phyloP scores from a whole-genome alignment of 2,329 filamentous ascomycete species.

The Penicillium brasilianum region DNA sequence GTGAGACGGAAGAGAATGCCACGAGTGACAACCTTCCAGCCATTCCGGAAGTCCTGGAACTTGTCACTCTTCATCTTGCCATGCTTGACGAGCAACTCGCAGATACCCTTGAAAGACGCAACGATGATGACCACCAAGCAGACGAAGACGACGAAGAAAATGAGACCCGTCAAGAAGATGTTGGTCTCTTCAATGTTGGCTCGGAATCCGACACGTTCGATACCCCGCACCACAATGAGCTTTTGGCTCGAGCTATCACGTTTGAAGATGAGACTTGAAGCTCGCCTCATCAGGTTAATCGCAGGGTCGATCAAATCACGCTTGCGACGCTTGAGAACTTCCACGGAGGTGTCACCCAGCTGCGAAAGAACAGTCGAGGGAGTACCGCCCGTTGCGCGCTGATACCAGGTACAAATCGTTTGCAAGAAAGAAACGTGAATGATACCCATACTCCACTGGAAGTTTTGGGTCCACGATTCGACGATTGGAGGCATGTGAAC shows the following conservation, averaged over 20 bases:
- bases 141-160: constrained; percentile 87
- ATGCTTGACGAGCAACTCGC: constrained; percentile 74
- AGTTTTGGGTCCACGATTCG: constrained; percentile 93
- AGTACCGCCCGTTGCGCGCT: constrained; percentile 86
- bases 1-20: constrained; percentile 91
- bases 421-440: constrained; percentile 88
- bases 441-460: constrained; percentile 98
- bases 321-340: constrained; percentile 68
- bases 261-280: constrained; percentile 55
- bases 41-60: constrained; percentile 91
- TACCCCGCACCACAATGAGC: constrained; percentile 70
- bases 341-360: constrained; percentile 76
- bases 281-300: constrained; percentile 32
- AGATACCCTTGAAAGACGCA: constrained; percentile 77
- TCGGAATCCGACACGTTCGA: constrained; percentile 86
- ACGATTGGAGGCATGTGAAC: constrained; percentile 86
- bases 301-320: constrained; percentile 54
- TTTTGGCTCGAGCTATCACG: constrained; percentile 54
- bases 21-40: constrained; percentile 90
- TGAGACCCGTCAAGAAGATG: constrained; percentile 87
- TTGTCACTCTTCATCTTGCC: constrained; percentile 82
- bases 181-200: constrained; percentile 87
- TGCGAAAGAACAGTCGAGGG: constrained; percentile 79
- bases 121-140: constrained; percentile 74
- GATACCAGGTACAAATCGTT: constrained; percentile 90